Conservation (phyloP, 2,329 filamentous ascomycete genomes). For the Colletotrichum theobromicola region DNA sequence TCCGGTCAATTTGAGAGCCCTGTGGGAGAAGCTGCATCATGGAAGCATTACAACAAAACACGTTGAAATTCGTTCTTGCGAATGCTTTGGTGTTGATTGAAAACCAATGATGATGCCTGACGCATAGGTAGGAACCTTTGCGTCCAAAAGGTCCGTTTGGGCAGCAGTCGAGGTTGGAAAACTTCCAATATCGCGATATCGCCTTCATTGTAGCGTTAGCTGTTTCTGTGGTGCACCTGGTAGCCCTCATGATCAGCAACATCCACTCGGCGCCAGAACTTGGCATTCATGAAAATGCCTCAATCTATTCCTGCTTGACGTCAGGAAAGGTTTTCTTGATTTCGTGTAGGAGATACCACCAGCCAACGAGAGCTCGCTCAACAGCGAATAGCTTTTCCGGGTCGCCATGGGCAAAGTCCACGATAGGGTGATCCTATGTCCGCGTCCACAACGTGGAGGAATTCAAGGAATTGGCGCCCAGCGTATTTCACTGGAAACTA, state of each 20-base stretch:
- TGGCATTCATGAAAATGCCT: not conserved
- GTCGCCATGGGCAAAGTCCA: not conserved
- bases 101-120: not conserved
- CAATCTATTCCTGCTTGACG: not conserved
- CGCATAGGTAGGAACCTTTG: fast-evolving
- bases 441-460: not conserved
- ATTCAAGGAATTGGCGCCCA: not conserved
- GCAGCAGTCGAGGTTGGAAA: not conserved
- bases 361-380: not conserved
- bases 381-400: not conserved
- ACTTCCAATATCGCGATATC: not conserved
- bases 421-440: not conserved
- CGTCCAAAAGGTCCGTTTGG: not conserved
- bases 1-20: not conserved
- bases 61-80: not conserved
- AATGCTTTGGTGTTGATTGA: not conserved
- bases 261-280: not conserved
- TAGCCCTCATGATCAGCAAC: not conserved
- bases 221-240: not conserved
- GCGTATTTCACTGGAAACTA: not conserved
- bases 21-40: not conserved
- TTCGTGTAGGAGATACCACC: not conserved
- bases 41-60: not conserved
- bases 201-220: not conserved
- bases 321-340: not conserved